phyloP scores from a whole-genome alignment of 257 asterid genomes.

The Gentiana straminea region DNA sequence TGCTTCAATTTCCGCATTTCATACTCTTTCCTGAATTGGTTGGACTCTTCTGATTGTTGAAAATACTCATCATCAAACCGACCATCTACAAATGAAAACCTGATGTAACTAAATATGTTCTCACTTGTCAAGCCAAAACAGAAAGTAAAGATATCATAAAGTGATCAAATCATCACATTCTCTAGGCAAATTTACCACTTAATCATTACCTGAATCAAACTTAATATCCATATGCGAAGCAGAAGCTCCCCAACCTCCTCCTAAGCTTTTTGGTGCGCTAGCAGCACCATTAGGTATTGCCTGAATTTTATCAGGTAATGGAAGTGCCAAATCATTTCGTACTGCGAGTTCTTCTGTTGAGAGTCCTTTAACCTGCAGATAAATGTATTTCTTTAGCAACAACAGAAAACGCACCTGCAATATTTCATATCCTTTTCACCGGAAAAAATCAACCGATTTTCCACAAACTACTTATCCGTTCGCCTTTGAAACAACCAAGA shows the following conservation, averaged over 20 bases:
- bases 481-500: too few relatives aligned
- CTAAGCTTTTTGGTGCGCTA: slow-evolving; percentile 74
- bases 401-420: too few relatives aligned
- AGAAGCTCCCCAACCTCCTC: slow-evolving; percentile 88
- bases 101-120: slow-evolving; percentile 12
- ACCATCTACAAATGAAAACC: slow-evolving; percentile 53
- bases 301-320: slow-evolving; percentile 84
- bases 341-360: slow-evolving; percentile 76
- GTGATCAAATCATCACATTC: not conserved
- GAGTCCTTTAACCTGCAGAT: slow-evolving; percentile 76
- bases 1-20: slow-evolving; percentile 96
- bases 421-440: too few relatives aligned
- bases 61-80: slow-evolving; percentile 78
- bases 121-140: not conserved
- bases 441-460: too few relatives aligned
- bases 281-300: slow-evolving; percentile 93
- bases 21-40: slow-evolving; percentile 85
- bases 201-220: slow-evolving; percentile 85
- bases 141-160: not conserved
- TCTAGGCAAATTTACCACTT: not conserved
- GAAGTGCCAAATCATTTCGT: slow-evolving; percentile 88
- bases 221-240: slow-evolving; percentile 84
- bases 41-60: slow-evolving; percentile 89
- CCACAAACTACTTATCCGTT: too few relatives aligned
- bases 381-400: not conserved